These are phyloP conservation scores for Aulographum hederae DNA, from an alignment of 2,329 filamentous ascomycete species.

Conservation along the genomic window DNA sequence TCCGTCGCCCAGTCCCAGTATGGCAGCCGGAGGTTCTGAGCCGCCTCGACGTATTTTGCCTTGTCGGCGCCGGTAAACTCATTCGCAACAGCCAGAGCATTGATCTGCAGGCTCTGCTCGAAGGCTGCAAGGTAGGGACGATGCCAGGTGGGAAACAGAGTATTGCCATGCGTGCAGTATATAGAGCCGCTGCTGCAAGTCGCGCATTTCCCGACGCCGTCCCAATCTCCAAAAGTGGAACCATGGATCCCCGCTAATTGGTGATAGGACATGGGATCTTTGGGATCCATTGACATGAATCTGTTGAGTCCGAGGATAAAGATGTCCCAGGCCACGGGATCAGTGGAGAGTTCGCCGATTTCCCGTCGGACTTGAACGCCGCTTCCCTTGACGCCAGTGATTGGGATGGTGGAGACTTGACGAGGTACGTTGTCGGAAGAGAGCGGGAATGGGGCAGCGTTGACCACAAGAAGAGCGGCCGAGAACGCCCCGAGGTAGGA, in stretches of 20 bases:
- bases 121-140: slow-evolving; percentile 54
- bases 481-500: no score
- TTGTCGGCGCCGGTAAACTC: slow-evolving; percentile 14
- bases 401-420: no score
- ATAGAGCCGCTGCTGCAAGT: slow-evolving; percentile 26
- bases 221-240: slow-evolving; percentile 41
- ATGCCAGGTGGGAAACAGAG: slow-evolving; percentile 73
- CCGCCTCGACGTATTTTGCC: slow-evolving; percentile 17
- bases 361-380: slow-evolving; percentile 36
- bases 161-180: slow-evolving; percentile 63
- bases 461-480: no score
- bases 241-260: slow-evolving; percentile 49
- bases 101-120: slow-evolving; percentile 24
- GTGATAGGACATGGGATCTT: no score
- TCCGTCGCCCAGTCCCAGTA: slow-evolving; percentile 26
- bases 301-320: slow-evolving; percentile 61
- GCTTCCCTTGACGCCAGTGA: slow-evolving; percentile 3
- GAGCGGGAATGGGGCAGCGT: no score
- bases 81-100: slow-evolving; percentile 17
- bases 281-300: no score
- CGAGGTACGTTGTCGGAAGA: no score
- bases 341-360: slow-evolving; percentile 42
- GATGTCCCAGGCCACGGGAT: slow-evolving; percentile 52
- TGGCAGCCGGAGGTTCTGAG: slow-evolving; percentile 18
- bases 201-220: slow-evolving; percentile 24